Evolutionary conservation across 2,329 filamentous ascomycete species (phyloP).

Genomic region (Leptographium wingfieldii): DNA sequence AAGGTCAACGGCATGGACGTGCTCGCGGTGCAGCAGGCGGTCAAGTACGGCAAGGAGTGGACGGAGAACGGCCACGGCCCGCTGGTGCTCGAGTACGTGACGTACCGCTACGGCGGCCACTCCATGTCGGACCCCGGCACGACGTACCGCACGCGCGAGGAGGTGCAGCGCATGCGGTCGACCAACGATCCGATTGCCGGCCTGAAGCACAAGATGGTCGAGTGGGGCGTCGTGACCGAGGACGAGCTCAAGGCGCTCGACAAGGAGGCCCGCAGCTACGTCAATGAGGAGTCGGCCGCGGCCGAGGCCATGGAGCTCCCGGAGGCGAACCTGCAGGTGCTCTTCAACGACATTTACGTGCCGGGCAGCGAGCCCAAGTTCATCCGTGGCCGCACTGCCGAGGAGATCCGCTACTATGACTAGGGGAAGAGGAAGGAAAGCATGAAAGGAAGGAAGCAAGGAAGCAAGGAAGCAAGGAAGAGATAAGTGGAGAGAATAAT

Average conservation of each 20-base stretch:
- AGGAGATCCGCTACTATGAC: constrained; percentile 91
- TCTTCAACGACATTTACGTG: constrained; percentile 96
- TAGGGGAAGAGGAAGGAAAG: background rate
- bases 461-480: background rate
- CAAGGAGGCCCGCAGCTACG: constrained; percentile 76
- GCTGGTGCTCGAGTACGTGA: constrained; percentile 95
- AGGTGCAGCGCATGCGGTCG: constrained; percentile 98
- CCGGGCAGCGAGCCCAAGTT: constrained; percentile 75
- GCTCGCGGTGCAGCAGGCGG: constrained; percentile 91
- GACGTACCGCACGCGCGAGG: constrained; percentile 97
- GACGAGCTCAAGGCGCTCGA: constrained; percentile 94
- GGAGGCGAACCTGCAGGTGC: constrained; percentile 65
- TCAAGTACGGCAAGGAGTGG: constrained; percentile 87
- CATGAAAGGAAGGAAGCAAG: background rate
- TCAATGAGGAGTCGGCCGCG: constrained; percentile 79
- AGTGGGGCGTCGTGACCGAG: constrained; percentile 85
- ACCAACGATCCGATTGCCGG: constrained; percentile 98
- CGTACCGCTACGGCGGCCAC: constrained; percentile 98
- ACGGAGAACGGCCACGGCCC: constrained; percentile 75
- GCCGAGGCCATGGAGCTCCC: constrained; percentile 82
- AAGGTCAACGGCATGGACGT: constrained; percentile 99
- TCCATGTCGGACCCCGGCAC: constrained; percentile 99
- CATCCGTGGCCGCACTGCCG: constrained; percentile 73
- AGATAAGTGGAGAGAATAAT: background rate
- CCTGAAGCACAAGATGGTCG: constrained; percentile 93